A percentile compares a stretch with the other conserved stretches of the same genome.
Evolutionary conservation across 108 stramenopile genomes (phyloP).

Genomic region (Mayamaea pseudoterrestris): DNA sequence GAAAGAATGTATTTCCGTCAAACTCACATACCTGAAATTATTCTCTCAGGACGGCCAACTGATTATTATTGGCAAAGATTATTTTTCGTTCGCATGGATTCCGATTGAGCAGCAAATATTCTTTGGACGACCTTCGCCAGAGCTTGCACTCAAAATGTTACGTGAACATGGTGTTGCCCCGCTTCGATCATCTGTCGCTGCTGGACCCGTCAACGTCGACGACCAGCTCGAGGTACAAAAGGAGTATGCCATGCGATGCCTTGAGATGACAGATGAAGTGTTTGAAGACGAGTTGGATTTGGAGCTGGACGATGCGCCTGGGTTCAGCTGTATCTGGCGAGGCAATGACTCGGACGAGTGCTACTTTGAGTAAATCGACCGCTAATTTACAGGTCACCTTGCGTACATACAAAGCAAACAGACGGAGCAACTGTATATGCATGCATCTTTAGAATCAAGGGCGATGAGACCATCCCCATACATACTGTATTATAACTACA

Average conservation of each 20-base stretch:
- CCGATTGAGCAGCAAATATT: slow-evolving; percentile 64
- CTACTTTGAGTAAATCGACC: slow-evolving; percentile 64
- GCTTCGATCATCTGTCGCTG: slow-evolving; percentile 16
- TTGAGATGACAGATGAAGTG: slow-evolving; percentile 45
- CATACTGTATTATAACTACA: too few relatives aligned
- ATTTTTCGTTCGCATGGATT: slow-evolving; percentile 72
- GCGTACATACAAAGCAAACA: too few relatives aligned
- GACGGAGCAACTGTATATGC: too few relatives aligned
- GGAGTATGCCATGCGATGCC: slow-evolving; percentile 40
- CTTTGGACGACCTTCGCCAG: slow-evolving; percentile 67
- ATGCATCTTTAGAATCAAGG: too few relatives aligned
- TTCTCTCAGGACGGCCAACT: slow-evolving; percentile 50
- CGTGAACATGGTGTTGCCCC: slow-evolving; percentile 34
- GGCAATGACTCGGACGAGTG: slow-evolving; percentile 44
- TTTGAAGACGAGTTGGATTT: slow-evolving; percentile 39
- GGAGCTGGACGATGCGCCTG: slow-evolving; percentile 11
- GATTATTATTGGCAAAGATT: slow-evolving; percentile 62
- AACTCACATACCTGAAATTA: too few relatives aligned
- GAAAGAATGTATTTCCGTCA: too few relatives aligned
- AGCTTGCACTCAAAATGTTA: slow-evolving; percentile 49
- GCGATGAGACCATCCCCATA: too few relatives aligned
- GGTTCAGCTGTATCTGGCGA: slow-evolving; percentile 61
- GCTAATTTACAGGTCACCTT: too few relatives aligned
- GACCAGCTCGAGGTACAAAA: slow-evolving; percentile 37
- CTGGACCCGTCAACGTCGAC: slow-evolving; percentile 27